A percentile compares a stretch with the other conserved stretches of the same genome.
phyloP scores from a whole-genome alignment of 257 asterid species.

The Haberlea rhodopensis region DNA sequence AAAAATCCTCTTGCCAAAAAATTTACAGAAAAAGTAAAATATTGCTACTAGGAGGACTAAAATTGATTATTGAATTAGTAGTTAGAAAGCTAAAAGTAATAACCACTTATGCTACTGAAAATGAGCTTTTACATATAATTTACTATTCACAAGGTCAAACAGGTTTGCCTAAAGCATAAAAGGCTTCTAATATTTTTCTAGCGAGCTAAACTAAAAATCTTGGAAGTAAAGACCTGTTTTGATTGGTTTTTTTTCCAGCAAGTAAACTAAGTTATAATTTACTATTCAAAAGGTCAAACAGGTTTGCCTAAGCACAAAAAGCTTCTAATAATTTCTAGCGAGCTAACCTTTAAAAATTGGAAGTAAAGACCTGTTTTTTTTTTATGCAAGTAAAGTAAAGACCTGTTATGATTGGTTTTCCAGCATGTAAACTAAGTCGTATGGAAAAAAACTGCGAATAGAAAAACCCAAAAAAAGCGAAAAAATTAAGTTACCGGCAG shows the following conservation, averaged over 20 bases:
- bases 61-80: neutral
- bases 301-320: no score
- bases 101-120: neutral
- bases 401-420: neutral
- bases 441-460: neutral
- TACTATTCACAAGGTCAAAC: neutral
- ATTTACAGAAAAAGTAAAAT: neutral
- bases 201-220: neutral
- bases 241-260: no score
- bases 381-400: no score
- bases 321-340: no score
- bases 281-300: no score
- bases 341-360: no score
- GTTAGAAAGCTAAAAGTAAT: neutral
- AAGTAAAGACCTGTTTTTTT: no score
- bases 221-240: neutral
- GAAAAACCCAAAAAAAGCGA: neutral
- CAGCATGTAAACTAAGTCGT: neutral
- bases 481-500: slow-evolving; percentile 55
- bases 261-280: no score
- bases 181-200: neutral
- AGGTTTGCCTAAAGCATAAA: neutral
- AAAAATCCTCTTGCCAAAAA: neutral
- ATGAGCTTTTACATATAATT: neutral
- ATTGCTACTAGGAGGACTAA: neutral